Percentiles rank a stretch among this genome's conserved stretches.
Conservation (phyloP, 257 asterid genomes). For the Ophiorrhiza pumila region DNA sequence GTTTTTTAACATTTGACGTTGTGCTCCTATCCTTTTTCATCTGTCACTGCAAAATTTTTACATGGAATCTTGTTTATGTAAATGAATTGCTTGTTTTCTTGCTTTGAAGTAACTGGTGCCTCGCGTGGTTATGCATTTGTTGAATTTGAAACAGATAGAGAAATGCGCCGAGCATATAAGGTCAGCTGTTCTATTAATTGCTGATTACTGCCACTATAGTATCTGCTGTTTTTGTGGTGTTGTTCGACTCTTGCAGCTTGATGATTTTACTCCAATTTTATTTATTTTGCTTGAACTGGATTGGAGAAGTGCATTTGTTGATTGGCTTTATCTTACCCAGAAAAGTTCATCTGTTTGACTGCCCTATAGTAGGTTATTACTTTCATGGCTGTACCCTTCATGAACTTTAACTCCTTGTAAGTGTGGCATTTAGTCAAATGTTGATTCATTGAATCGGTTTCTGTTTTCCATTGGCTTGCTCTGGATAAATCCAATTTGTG, state of each 20-base stretch:
- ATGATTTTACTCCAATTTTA: not conserved
- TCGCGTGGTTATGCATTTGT: conserved; percentile 94
- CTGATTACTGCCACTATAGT: not conserved
- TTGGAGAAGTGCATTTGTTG: not conserved
- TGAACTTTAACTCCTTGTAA: not conserved
- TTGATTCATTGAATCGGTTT: not conserved
- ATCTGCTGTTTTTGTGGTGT: not conserved
- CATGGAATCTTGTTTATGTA: not conserved
- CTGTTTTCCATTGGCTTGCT: not conserved
- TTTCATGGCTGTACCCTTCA: not conserved
- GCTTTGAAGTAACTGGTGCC: conserved; percentile 82
- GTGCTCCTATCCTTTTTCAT: not conserved
- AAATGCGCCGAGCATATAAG: conserved; percentile 85
- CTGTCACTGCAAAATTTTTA: not conserved
- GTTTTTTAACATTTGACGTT: no score
- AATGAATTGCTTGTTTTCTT: not conserved
- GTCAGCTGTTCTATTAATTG: conserved; percentile 28
- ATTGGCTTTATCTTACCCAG: not conserved
- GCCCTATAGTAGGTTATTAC: not conserved
- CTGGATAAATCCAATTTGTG: not conserved
- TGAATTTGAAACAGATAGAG: conserved; percentile 82
- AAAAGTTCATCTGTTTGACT: not conserved
- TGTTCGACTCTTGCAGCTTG: not conserved
- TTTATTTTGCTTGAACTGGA: conserved; percentile 3
- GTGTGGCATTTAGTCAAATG: not conserved